Evolutionary conservation across 2,329 filamentous ascomycete genomes (phyloP).

Genomic region (Pseudogymnoascus sp.): DNA sequence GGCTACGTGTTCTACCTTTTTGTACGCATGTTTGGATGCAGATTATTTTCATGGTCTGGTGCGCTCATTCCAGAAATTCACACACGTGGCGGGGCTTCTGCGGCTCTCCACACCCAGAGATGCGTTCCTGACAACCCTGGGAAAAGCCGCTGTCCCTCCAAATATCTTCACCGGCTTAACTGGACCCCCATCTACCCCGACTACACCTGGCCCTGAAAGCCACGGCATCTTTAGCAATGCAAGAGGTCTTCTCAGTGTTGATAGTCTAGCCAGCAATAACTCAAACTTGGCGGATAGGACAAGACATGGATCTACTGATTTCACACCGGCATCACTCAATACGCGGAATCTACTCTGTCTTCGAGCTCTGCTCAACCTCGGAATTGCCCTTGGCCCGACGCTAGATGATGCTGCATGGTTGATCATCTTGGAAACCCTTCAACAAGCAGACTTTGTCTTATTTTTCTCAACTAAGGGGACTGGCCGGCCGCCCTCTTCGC

Average conservation of each 20-base stretch:
- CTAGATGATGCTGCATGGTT: conserved; percentile 71
- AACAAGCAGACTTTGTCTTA: conserved; percentile 85
- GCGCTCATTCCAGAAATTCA: conserved; percentile 87
- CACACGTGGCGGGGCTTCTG: conserved; percentile 86
- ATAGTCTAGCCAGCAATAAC: conserved; percentile 56
- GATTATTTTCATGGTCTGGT: conserved; percentile 92
- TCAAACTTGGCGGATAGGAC: conserved; percentile 51
- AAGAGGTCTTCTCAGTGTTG: conserved; percentile 65
- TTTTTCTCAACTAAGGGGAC: conserved; percentile 48
- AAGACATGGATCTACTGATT: conserved; percentile 53
- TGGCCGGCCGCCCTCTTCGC: conserved; percentile 43
- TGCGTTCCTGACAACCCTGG: conserved; percentile 87
- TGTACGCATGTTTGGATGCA: conserved; percentile 84
- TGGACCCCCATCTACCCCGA: conserved; percentile 36
- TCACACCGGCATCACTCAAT: conserved; percentile 52
- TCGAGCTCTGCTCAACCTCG: conserved; percentile 84
- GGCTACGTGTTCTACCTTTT: conserved; percentile 89
- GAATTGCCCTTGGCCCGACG: conserved; percentile 87
- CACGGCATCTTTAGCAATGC: conserved; percentile 62
- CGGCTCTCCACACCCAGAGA: conserved; percentile 80
- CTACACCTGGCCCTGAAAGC: conserved; percentile 43
- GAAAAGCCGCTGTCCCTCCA: conserved; percentile 85
- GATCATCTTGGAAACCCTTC: conserved; percentile 84
- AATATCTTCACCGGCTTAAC: conserved; percentile 61
- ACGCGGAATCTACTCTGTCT: conserved; percentile 87